These are phyloP conservation scores for Fomitopsis schrenkii DNA, from an alignment of 1,284 basidiomycete species.

Conservation along the genomic window DNA sequence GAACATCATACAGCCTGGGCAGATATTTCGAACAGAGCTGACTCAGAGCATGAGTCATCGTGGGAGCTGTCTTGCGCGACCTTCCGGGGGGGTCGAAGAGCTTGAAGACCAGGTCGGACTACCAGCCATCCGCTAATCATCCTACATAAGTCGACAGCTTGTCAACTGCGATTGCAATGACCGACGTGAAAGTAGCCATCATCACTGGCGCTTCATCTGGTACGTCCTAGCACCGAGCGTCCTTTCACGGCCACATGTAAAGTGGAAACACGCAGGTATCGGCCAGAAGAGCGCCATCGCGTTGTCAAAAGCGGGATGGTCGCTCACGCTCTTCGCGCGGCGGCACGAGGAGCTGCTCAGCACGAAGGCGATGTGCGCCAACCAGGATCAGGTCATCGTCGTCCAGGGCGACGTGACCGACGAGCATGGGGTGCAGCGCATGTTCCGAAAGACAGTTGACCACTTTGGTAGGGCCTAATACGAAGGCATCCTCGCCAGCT, in stretches of 20 bases:
- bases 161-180: background rate
- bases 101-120: no score
- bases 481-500: background rate
- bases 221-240: background rate
- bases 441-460: slow-evolving; percentile 53
- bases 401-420: slow-evolving; percentile 62
- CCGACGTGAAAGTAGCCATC: background rate
- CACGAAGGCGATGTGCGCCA: slow-evolving; percentile 47
- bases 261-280: slow-evolving; percentile 32
- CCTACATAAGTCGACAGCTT: no score
- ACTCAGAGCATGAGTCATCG: no score
- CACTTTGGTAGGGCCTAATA: slow-evolving; percentile 47
- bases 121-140: no score
- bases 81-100: no score
- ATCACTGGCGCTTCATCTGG: background rate
- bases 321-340: slow-evolving; percentile 45
- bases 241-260: background rate
- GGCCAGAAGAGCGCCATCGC: slow-evolving; percentile 46
- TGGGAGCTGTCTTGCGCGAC: no score
- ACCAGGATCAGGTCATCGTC: slow-evolving; percentile 33
- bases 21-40: no score
- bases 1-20: no score
- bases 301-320: slow-evolving; percentile 43
- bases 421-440: slow-evolving; percentile 51
- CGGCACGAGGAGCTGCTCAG: slow-evolving; percentile 54